Evolutionary conservation across 306 rosid species (phyloP), one percentile per base, ranked within the genome.

Genomic region (Vigna mungo): DNA sequence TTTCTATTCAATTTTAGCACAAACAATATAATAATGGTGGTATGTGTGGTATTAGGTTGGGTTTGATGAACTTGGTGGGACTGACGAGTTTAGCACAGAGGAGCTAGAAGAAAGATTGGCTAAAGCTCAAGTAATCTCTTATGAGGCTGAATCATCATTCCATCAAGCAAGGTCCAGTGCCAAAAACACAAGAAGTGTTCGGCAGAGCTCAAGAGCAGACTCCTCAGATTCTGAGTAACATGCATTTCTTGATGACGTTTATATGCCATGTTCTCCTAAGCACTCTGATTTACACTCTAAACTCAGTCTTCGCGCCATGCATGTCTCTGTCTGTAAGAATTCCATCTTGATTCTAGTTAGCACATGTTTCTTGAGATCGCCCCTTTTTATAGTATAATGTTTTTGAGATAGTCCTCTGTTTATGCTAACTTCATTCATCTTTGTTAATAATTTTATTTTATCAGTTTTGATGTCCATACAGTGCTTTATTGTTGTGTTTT

Each of bases 11-110:
- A 12, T 56, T 60, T 79, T 48, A 55, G 75, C 64, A 18, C 36
- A 15, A 39, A 49, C n/a, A 81, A 62, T 70, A 21, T 61, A 66
- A 80, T 48, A 55, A 65, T 71, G 23, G 51, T 34, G 18, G 51
- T 34, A 43, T 71, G 55, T 77, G 79, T 43, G 2, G 27, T 75
- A 20, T 81, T 62, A 95, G 99, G 99, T 95, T 55, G 99, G 99
- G 51, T 95, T 95, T 77, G 97, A 95, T 85, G 85, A 95, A 85
- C 97, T 95, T 77, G 99, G 99, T 18, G 97, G 97, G 71, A 90
- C 92, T 23, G 99, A 95, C 63, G 97, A 87, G 23, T 93, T 91
- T 83, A 90, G 94, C 91, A 93, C 97, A 6, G 97, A 93, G 86
- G 93, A 88, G 56, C 71, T 93, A 72, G 97, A 90, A 79, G 98